Percentiles rank a stretch among this genome's conserved stretches.
These are phyloP conservation scores for Cladosporium sp. DNA, from an alignment of 2,329 filamentous ascomycete genomes.

Conservation along the genomic window DNA sequence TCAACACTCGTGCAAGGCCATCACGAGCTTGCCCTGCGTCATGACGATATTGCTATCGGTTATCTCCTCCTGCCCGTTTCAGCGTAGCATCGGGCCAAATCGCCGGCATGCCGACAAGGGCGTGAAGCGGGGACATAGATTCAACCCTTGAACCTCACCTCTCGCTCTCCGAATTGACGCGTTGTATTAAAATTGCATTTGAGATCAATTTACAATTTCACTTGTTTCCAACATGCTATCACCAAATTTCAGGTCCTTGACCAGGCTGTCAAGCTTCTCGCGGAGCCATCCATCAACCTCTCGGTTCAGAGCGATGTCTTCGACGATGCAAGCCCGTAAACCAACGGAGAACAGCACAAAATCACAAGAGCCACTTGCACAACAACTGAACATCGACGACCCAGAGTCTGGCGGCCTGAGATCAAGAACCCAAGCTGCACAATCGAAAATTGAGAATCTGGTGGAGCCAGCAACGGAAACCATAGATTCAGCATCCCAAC, in stretches of 20 bases:
- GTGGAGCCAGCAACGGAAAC: conserved; percentile 1
- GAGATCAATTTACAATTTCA: too few relatives aligned
- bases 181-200: neutral
- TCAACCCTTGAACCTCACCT: conserved; percentile 15
- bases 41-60: conserved; percentile 20
- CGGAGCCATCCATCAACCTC: neutral
- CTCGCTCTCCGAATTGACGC: neutral
- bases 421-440: conserved; percentile 4
- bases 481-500: neutral
- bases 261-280: neutral
- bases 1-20: neutral
- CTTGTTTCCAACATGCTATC: neutral
- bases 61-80: conserved; percentile 14
- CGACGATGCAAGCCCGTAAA: neutral
- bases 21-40: conserved; percentile 17
- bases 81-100: conserved; percentile 7
- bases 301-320: conserved; percentile 1
- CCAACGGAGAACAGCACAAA: neutral
- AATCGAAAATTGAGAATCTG: conserved; percentile 9
- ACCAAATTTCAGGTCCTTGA: neutral
- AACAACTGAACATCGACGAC: conserved; percentile 14
- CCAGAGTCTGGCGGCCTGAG: neutral
- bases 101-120: conserved; percentile 7
- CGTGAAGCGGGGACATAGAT: neutral
- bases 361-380: conserved; percentile 15